Conservation (phyloP, 805 yeast genomes). For the Metschnikowia anglica region DNA sequence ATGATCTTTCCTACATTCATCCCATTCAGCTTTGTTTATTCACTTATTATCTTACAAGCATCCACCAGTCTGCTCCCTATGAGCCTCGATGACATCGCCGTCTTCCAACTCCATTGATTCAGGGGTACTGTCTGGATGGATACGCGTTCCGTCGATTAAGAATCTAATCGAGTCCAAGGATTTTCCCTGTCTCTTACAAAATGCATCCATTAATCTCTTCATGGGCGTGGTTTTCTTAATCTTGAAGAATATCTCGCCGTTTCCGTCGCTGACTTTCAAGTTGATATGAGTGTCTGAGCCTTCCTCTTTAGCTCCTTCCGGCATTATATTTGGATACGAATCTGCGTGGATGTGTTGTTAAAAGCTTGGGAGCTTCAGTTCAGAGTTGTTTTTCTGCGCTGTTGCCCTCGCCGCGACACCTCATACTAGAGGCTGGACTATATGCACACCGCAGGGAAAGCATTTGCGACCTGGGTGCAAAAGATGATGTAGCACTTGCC, state of each 20-base stretch:
- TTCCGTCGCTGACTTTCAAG: slow-evolving; percentile 90
- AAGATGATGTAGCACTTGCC: not conserved
- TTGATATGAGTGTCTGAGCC: slow-evolving; percentile 68
- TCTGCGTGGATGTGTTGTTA: slow-evolving; percentile 2
- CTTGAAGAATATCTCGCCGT: slow-evolving; percentile 92
- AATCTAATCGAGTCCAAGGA: slow-evolving; percentile 79
- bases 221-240: slow-evolving; percentile 90
- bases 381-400: slow-evolving; percentile 3
- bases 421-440: not conserved
- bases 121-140: slow-evolving; percentile 86
- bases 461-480: not conserved
- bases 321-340: slow-evolving; percentile 12
- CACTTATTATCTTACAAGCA: slow-evolving; percentile 15
- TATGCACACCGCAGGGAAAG: slow-evolving; percentile 2
- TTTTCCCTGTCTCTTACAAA: slow-evolving; percentile 97
- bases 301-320: slow-evolving; percentile 24
- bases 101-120: slow-evolving; percentile 91
- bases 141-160: slow-evolving; percentile 89
- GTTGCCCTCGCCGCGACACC: slow-evolving; percentile 6
- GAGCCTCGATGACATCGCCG: slow-evolving; percentile 95
- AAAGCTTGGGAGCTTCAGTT: not conserved
- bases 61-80: slow-evolving; percentile 89
- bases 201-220: slow-evolving; percentile 94
- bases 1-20: not conserved
- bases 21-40: slow-evolving; percentile 3